These are phyloP conservation scores for Mallotus nudiflorus DNA, from an alignment of 345 rosid species.

Conservation along the genomic window DNA sequence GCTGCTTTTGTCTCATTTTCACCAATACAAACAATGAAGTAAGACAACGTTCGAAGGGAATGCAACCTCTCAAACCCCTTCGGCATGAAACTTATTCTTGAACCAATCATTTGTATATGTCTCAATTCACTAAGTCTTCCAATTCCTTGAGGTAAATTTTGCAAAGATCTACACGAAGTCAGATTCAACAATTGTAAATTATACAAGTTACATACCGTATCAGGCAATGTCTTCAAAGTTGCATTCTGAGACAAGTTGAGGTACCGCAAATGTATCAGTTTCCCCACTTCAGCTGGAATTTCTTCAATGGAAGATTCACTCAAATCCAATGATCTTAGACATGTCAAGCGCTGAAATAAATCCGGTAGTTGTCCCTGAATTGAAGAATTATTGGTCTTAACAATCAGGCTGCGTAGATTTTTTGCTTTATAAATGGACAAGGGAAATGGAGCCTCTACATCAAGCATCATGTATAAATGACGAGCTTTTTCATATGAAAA, in stretches of 20 bases:
- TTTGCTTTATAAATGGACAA: background rate
- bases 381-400: background rate
- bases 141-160: constrained; percentile 2
- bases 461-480: background rate
- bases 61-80: constrained; percentile 16
- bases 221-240: background rate
- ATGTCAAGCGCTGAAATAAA: background rate
- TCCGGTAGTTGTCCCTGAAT: background rate
- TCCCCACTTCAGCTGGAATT: constrained; percentile 3
- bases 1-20: background rate
- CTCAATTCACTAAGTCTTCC: constrained; percentile 13
- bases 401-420: constrained; percentile 5
- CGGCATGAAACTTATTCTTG: background rate
- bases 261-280: constrained; percentile 10
- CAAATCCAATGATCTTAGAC: constrained; percentile 6
- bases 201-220: constrained; percentile 6
- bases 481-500: background rate
- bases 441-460: background rate
- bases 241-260: background rate
- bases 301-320: background rate
- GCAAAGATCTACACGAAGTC: rapidly evolving
- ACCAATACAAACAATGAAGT: background rate
- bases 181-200: constrained; percentile 9
- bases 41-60: background rate
- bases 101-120: background rate